These are phyloP conservation scores for Exophiala spinifera DNA, from an alignment of 2,329 filamentous ascomycete genomes.

Conservation along the genomic window DNA sequence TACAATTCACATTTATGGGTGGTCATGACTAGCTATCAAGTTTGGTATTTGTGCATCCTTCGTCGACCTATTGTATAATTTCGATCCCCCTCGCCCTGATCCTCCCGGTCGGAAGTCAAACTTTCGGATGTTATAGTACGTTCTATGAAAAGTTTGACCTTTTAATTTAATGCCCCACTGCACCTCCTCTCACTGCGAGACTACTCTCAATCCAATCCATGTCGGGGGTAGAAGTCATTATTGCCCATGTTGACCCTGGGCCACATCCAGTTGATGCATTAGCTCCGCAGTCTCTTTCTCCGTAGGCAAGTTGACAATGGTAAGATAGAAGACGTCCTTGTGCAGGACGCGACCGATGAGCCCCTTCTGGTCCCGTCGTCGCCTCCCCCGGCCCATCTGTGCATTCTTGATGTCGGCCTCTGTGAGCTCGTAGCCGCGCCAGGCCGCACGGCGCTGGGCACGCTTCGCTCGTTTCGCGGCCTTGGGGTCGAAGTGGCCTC, in stretches of 20 bases:
- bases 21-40: too few relatives aligned
- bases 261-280: slow-evolving; percentile 10
- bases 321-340: slow-evolving; percentile 21
- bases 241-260: not conserved
- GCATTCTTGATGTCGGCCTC: slow-evolving; percentile 16
- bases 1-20: too few relatives aligned
- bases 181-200: too few relatives aligned
- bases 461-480: slow-evolving; percentile 10
- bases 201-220: too few relatives aligned
- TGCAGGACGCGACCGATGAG: slow-evolving; percentile 13
- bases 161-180: too few relatives aligned
- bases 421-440: slow-evolving; percentile 15
- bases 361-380: slow-evolving; percentile 3
- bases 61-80: too few relatives aligned
- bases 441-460: slow-evolving; percentile 12
- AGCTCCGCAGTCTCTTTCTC: slow-evolving; percentile 24
- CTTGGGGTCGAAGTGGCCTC: slow-evolving; percentile 35
- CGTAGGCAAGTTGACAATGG: slow-evolving; percentile 23
- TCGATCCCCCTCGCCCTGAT: too few relatives aligned
- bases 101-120: too few relatives aligned
- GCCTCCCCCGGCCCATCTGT: slow-evolving; percentile 11
- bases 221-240: too few relatives aligned
- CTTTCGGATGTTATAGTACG: too few relatives aligned
- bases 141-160: too few relatives aligned
- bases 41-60: too few relatives aligned